Percentiles rank a stretch among this genome's conserved stretches.
Evolutionary conservation across 2,329 filamentous ascomycete genomes (phyloP).

Genomic region (Lecanicillium sp.): DNA sequence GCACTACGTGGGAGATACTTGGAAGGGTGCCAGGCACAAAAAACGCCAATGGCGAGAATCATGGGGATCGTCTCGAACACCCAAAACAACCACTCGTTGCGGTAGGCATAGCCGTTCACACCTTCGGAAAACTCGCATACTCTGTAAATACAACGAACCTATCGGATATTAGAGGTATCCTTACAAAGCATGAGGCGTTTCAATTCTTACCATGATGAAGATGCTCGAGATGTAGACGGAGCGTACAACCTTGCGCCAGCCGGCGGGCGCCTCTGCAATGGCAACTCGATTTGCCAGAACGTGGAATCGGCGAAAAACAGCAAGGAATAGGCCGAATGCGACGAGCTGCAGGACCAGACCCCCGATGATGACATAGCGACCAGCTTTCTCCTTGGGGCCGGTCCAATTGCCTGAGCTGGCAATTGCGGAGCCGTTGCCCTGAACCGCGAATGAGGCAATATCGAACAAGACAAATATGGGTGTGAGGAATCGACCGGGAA

Average conservation of each 20-base stretch:
- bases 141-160: conserved; percentile 48
- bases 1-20: conserved; percentile 27
- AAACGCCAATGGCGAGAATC: conserved; percentile 39
- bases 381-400: conserved; percentile 31
- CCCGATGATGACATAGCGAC: conserved; percentile 35
- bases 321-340: conserved; percentile 35
- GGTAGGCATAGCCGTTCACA: conserved; percentile 43
- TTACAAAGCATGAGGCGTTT: neutral
- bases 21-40: conserved; percentile 44
- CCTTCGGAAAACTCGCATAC: conserved; percentile 47
- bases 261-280: conserved; percentile 24
- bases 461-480: conserved; percentile 41
- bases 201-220: conserved; percentile 37
- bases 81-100: conserved; percentile 48
- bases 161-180: neutral
- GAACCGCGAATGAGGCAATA: conserved; percentile 38
- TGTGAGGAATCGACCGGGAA: conserved; percentile 34
- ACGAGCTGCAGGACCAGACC: conserved; percentile 36
- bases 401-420: conserved; percentile 37
- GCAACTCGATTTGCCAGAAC: conserved; percentile 21
- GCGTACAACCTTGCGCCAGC: conserved; percentile 33
- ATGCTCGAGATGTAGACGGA: conserved; percentile 39
- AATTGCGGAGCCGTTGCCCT: conserved; percentile 38
- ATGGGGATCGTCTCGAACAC: conserved; percentile 45
- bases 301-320: conserved; percentile 35